Conservation (phyloP, 352 stramenopile genomes). For the Pythium phragmiticola region DNA sequence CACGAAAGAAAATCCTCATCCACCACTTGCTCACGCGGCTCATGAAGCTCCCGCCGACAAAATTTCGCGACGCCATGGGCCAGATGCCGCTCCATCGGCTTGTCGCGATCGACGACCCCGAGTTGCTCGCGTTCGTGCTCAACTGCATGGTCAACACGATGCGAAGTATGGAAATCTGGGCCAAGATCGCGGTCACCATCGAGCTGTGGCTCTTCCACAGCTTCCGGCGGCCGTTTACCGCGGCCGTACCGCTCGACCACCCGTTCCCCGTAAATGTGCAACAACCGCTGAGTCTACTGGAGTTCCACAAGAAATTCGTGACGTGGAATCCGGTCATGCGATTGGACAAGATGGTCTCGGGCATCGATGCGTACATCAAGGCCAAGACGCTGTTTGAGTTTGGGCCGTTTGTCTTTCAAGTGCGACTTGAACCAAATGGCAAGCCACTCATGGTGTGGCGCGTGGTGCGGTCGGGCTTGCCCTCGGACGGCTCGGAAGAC, state of each 20-base stretch:
- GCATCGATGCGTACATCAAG: constrained; percentile 26
- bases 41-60: constrained; percentile 24
- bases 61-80: constrained; percentile 32
- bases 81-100: constrained; percentile 37
- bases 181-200: constrained; percentile 38
- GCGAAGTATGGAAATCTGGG: constrained; percentile 46
- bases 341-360: constrained; percentile 35
- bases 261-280: background rate
- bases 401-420: constrained; percentile 38
- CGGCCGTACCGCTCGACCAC: background rate
- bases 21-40: constrained; percentile 37
- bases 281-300: constrained; percentile 38
- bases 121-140: constrained; percentile 38
- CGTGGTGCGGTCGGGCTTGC: constrained; percentile 29
- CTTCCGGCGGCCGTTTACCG: constrained; percentile 22
- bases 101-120: constrained; percentile 34
- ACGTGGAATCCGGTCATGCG: constrained; percentile 39
- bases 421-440: constrained; percentile 37
- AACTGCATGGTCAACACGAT: constrained; percentile 46
- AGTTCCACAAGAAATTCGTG: constrained; percentile 49
- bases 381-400: constrained; percentile 36
- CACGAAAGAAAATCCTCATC: constrained; percentile 29
- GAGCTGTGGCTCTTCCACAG: constrained; percentile 38
- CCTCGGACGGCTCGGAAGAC: constrained; percentile 10
- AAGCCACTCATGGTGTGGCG: constrained; percentile 48